Evolutionary conservation across 139 green algal species (phyloP).

Genomic region (Spirogloea muscicola): DNA sequence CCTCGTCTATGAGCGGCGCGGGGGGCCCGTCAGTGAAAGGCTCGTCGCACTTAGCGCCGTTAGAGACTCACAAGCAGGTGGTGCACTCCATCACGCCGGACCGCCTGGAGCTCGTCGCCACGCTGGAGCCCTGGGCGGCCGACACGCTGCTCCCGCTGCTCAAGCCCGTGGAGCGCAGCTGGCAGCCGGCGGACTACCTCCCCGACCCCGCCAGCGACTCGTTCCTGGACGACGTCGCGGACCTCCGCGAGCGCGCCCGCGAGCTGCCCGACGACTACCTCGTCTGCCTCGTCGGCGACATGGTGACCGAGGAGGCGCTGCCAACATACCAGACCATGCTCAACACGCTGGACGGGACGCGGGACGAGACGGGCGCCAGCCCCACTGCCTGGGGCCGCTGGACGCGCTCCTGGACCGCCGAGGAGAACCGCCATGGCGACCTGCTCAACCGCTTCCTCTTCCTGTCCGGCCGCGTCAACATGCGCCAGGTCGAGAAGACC

Average conservation of each 20-base stretch:
- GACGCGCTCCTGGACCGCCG: conserved; percentile 66
- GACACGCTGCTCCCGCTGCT: conserved; percentile 72
- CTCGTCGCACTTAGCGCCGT: no score
- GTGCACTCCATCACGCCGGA: conserved; percentile 64
- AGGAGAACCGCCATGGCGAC: conserved; percentile 99
- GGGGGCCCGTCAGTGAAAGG: no score
- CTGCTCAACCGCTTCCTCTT: conserved; percentile 97
- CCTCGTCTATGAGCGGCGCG: no score
- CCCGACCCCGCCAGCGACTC: conserved; percentile 75
- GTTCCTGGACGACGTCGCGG: conserved; percentile 87
- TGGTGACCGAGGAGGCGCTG: conserved; percentile 98
- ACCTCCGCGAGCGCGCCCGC: conserved; percentile 74
- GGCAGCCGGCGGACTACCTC: conserved; percentile 94
- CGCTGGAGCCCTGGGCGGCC: conserved; percentile 60
- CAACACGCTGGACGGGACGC: conserved; percentile 95
- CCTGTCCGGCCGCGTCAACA: conserved; percentile 57
- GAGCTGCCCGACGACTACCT: conserved; percentile 91
- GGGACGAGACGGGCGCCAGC: conserved; percentile 85
- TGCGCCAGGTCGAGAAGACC: conserved; percentile 78
- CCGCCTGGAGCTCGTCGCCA: conserved; percentile 64
- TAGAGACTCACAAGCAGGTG: no score
- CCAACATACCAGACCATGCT: conserved; percentile 99
- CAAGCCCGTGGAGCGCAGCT: conserved; percentile 78
- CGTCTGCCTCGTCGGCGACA: conserved; percentile 88
- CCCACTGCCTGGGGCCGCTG: conserved; percentile 80